Evolutionary conservation across 306 rosid genomes (phyloP), one percentile per base, ranked within the genome.

Genomic region (Canavalia ensiformis): DNA sequence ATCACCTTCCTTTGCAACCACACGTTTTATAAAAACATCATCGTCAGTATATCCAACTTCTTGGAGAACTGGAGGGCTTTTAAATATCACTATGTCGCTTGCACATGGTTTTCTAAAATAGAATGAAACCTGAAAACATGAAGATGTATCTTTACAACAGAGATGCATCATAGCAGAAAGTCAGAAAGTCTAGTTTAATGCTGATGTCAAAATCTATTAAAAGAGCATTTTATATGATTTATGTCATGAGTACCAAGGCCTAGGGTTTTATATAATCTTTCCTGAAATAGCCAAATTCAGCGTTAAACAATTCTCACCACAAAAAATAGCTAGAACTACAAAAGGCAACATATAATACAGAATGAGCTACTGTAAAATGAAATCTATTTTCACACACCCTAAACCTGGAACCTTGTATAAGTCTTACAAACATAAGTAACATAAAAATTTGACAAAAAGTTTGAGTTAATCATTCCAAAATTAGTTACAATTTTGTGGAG

Each of bases 1-100:
- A 81, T 96, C 99, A 69, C 99, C 99, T 87, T 63, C 97, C 87
- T 88, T 91, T 58, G 98, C 99, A 83, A 96, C 92, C 62, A 96
- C 59, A 77, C 99, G 89, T 87, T 96, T 96, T 74, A 96, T 93
- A 75, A 96, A 96, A 62, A 96, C 98, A 84, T 96, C 99, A 41
- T 90, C 90, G 68, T 93, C 93, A 0, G 98, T 84, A 64, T 96
- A 96, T 85, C 98, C 98, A 81, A 89, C 99, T 87, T 92, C 90
- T 83, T 96, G 99, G 80, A 96, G 99, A 2, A 90, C 96, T 1
- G 98, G 99, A 74, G 99, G 98, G 78, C 98, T 96, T 84, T 91
- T 93, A 50, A 93, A 96, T 81, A 96, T 93, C 78, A 93, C 97
- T 18, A 96, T 91, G 81, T 93, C 99, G 80, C 92, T 93, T 59